Conservation (phyloP, 805 yeast genomes). For the Starmerella sp. region DNA sequence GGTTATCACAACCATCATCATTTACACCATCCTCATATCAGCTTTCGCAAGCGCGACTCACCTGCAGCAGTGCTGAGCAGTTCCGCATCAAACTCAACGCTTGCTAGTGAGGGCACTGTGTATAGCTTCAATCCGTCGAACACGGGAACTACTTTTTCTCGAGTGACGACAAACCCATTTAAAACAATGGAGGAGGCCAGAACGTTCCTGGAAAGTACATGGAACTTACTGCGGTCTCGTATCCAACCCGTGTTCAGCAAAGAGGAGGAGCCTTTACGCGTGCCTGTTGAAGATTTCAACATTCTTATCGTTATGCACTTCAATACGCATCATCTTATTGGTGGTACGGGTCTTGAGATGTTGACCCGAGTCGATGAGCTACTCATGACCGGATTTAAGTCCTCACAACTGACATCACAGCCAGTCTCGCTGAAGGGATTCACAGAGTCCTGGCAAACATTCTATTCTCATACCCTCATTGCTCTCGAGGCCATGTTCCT, state of each 20-base stretch:
- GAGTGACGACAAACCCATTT: constrained; percentile 23
- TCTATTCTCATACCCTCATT: constrained; percentile 44
- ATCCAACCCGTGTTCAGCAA: constrained; percentile 38
- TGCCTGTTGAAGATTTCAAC: constrained; percentile 49
- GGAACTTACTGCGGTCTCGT: constrained; percentile 37
- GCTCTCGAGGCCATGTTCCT: constrained; percentile 50
- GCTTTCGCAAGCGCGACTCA: constrained; percentile 31
- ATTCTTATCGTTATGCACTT: constrained; percentile 36
- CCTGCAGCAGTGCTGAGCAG: constrained; percentile 33
- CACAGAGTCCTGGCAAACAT: constrained; percentile 43
- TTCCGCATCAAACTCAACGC: constrained; percentile 34
- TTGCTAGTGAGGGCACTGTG: constrained; percentile 33
- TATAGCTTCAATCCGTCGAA: constrained; percentile 30
- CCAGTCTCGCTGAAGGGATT: constrained; percentile 9
- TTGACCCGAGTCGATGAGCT: constrained; percentile 38
- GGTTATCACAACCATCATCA: constrained; percentile 24
- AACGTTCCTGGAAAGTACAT: constrained; percentile 37
- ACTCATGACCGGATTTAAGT: constrained; percentile 34
- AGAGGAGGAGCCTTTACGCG: constrained; percentile 34
- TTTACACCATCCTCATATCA: constrained; percentile 24
- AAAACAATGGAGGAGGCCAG: constrained; percentile 29
- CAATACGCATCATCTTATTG: constrained; percentile 31
- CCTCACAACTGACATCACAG: constrained; percentile 22
- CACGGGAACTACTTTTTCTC: constrained; percentile 16
- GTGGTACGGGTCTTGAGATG: constrained; percentile 32